A percentile compares a stretch with the other conserved stretches of the same genome.
Evolutionary conservation across 106 monocot genomes (phyloP).

Genomic region (Acorus calamus): DNA sequence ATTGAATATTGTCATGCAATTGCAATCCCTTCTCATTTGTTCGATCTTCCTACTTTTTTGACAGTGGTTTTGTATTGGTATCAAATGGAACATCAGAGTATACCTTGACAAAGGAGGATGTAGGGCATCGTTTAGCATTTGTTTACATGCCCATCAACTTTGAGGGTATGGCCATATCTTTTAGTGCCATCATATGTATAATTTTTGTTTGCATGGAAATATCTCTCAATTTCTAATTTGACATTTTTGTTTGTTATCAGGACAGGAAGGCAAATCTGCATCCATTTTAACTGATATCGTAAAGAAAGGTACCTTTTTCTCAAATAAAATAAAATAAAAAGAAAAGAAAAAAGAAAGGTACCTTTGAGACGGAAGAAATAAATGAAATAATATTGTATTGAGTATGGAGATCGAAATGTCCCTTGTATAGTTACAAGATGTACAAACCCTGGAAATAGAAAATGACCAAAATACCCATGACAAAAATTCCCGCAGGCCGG

Average conservation of each 20-base stretch:
- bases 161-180: conserved; percentile 45
- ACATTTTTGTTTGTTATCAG: conserved; percentile 25
- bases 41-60: background rate
- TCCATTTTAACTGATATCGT: conserved; percentile 54
- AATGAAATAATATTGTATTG: too few relatives aligned
- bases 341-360: background rate
- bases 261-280: conserved; percentile 68
- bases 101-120: conserved; percentile 69
- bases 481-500: too few relatives aligned
- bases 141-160: conserved; percentile 70
- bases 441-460: too few relatives aligned
- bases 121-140: conserved; percentile 61
- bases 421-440: too few relatives aligned
- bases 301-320: conserved; percentile 49
- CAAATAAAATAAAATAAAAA: background rate
- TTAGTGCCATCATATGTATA: background rate
- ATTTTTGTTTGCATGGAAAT: conserved; percentile 3
- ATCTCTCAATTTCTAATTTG: background rate
- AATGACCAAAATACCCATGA: too few relatives aligned
- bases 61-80: conserved; percentile 49
- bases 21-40: background rate
- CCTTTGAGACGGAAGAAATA: too few relatives aligned
- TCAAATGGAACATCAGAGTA: conserved; percentile 64
- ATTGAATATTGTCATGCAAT: background rate
- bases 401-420: too few relatives aligned